phyloP scores from a whole-genome alignment of 768 basidiomycete species.

The Termitomyces bulborhizus region DNA sequence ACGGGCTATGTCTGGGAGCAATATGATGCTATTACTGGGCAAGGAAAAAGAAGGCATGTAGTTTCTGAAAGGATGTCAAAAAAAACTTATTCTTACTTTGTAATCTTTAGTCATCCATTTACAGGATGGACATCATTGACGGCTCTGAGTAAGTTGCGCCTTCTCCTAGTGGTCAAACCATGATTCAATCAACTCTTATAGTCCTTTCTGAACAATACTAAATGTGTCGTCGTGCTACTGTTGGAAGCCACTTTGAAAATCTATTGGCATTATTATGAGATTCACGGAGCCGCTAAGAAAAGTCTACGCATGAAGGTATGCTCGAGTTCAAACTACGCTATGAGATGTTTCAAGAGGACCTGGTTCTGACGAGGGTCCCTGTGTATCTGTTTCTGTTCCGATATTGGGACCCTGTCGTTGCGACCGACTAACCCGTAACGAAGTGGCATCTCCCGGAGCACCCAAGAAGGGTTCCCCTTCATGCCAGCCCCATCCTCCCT shows the following conservation, averaged over 20 bases:
- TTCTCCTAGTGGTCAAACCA: not conserved
- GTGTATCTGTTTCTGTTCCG: not conserved
- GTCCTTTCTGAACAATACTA: conserved; percentile 26
- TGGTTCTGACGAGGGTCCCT: not conserved
- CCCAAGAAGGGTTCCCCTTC: conserved; percentile 29
- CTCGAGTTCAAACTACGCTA: not conserved
- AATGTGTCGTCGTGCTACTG: not conserved
- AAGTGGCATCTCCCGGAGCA: conserved; percentile 38
- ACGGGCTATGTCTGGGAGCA: conserved; percentile 99
- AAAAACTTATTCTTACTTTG: not conserved
- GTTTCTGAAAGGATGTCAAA: not conserved
- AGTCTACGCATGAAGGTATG: not conserved
- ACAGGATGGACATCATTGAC: conserved; percentile 95
- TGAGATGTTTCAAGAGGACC: not conserved
- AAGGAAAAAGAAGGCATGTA: conserved; percentile 78
- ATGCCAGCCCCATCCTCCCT: conserved; percentile 39
- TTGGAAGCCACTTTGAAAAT: not conserved
- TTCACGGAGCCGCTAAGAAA: not conserved
- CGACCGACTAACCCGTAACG: conserved; percentile 9
- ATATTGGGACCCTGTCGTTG: not conserved
- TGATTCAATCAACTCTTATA: conserved; percentile 2
- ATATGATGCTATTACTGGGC: conserved; percentile 79
- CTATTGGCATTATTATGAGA: not conserved
- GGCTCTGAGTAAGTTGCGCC: conserved; percentile 67
- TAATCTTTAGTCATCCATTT: conserved; percentile 73